phyloP scores from a whole-genome alignment of 78 protist genomes.

The Dictyostelium purpureum region DNA sequence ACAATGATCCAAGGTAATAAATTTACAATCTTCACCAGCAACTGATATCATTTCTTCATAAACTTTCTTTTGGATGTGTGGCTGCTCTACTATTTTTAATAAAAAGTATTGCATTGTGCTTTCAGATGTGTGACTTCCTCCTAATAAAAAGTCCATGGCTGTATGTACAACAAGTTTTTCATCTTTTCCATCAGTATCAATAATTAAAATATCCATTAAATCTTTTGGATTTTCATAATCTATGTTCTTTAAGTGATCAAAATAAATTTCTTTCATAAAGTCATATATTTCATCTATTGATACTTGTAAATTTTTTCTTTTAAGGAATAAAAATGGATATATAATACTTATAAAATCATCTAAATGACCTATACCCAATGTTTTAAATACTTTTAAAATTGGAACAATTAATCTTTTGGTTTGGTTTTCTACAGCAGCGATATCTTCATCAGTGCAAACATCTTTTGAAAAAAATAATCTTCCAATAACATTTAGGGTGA shows the following conservation, averaged over 20 bases:
- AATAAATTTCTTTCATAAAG: background rate
- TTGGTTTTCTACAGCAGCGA: no score
- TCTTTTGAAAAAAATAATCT: no score
- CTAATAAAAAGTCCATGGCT: slow-evolving; percentile 34
- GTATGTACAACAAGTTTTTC: background rate
- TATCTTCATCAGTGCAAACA: background rate
- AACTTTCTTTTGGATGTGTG: slow-evolving; percentile 30
- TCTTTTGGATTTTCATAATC: slow-evolving; percentile 14
- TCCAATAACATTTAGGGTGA: background rate
- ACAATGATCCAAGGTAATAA: background rate
- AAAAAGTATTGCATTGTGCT: slow-evolving; percentile 36
- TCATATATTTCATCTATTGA: background rate
- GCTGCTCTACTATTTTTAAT: slow-evolving; percentile 9
- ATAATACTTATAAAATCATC: background rate
- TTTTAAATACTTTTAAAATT: background rate
- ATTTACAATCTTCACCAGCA: slow-evolving; percentile 19
- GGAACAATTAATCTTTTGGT: background rate
- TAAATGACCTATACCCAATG: background rate
- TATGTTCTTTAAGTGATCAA: background rate
- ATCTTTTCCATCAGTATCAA: background rate
- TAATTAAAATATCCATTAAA: slow-evolving; percentile 14
- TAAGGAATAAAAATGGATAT: background rate
- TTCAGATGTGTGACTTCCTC: slow-evolving; percentile 15
- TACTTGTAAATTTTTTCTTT: background rate
- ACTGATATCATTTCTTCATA: slow-evolving; percentile 12